Conservation (phyloP, 2,329 filamentous ascomycete species). For the Epichloe bromicola region DNA sequence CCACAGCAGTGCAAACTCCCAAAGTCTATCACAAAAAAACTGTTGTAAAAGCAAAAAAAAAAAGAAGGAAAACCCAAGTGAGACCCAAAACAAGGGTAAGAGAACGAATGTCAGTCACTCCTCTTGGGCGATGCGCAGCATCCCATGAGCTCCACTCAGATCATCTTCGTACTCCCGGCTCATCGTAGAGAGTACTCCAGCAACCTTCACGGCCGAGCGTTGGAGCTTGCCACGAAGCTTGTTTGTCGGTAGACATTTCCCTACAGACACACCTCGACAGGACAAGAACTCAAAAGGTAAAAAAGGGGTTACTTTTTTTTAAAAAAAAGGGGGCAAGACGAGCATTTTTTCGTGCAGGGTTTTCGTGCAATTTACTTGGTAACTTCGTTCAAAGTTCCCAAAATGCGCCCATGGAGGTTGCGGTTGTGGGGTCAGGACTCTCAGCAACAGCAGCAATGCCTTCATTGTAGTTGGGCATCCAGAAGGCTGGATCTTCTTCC, state of each 20-base stretch:
- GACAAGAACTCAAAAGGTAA: slow-evolving; percentile 5
- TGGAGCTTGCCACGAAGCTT: no score
- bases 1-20: background rate
- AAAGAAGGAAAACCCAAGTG: background rate
- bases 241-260: no score
- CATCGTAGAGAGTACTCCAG: background rate
- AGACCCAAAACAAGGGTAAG: background rate
- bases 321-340: no score
- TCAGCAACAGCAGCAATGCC: slow-evolving; percentile 23
- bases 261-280: background rate
- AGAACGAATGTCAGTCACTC: background rate
- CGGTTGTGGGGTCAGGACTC: slow-evolving; percentile 20
- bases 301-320: no score
- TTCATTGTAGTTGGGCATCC: slow-evolving; percentile 34
- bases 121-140: background rate
- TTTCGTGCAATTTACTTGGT: background rate
- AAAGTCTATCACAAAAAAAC: background rate
- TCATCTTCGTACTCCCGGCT: background rate
- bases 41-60: background rate
- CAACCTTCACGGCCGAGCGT: no score
- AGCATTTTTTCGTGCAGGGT: background rate
- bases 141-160: background rate
- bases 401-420: slow-evolving; percentile 18
- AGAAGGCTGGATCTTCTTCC: slow-evolving; percentile 38
- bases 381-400: slow-evolving; percentile 22